Base-by-base conservation (phyloP, 768 basidiomycete species). In the Paxillus ammoniavirescens region DNA sequence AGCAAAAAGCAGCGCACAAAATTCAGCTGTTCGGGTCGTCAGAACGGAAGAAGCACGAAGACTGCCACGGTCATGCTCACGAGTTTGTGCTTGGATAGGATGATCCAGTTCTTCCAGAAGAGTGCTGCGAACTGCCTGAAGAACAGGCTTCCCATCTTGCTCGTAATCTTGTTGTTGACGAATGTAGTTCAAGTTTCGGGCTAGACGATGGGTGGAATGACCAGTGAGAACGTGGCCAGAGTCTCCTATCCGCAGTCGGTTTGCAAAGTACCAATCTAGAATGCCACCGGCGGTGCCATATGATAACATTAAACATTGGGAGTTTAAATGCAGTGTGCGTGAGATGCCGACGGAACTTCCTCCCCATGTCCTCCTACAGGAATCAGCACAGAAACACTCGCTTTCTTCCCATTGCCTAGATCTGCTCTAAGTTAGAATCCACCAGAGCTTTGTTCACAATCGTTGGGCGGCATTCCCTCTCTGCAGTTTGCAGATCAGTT, bases 71-170 rank as follows among this genome's bases (percentile, higher is more conserved):
- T 26, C 15, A 33, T 21, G 74, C 84, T 65, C 61, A 87, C 86
- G 63, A 85, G 67, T 48, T 82, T 77, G 66, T 86, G 83, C 62
- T 81, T 86, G 21, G 78, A 82, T 28, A 88, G 73, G 0, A 87
- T 75, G 41, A 89, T 87, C 84, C 83, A 87, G 58, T 89, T 89
- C 74, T 89, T 89, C 80, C 82, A 79, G 51, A 81, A 77, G 18
- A 89, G 68, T 2, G 80, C 82, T 4, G 69, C 66, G 51, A 85
- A 77, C 70, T 89, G 87, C 30, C 79, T 75, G 74, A 81, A 79
- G 65, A 87, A 85, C 35, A 84, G 67, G 52, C 55, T 55, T 2
- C 23, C 35, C 67, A 72, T 73, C 31, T 26, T 41, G 23, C 13
- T 15, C 12, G 44, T 47, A 40, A 26, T 44, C 15, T 15, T 28